Evolutionary conservation across 2,329 filamentous ascomycete species (phyloP), one percentile per base, ranked within the genome.

Genomic region (Curvularia eragrostidis): DNA sequence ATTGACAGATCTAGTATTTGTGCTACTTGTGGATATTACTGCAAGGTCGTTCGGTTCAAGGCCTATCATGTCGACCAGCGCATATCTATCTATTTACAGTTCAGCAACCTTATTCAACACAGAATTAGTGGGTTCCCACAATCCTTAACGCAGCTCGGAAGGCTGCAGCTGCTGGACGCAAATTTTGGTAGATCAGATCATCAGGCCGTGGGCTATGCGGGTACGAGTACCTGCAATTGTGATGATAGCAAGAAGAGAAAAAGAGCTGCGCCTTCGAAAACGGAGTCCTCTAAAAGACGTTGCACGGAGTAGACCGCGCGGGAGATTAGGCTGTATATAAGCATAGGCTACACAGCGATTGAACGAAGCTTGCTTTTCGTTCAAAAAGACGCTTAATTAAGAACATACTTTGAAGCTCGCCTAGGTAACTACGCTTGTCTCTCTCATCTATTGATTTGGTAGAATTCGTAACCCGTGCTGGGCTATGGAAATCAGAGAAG

Each of bases 61-160:
- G 54, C 59, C 10, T 39, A 59, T 36, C 24, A 57, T 56, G 10
- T 41, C 5, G n/a, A 61, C 46, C 21, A 65, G 43, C 36, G 8
- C 6, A 36, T 42, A 26, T 63, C 47, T 15, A 56, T 65, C 15
- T 59, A 54, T 19, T n/a, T 65, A 10, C 8, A 54, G 43, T 57
- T 63, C 18, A 56, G 52, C 43, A 3, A 15, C 44, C 36, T 43
- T 15, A 18, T 48, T 15, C 9, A 54, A 44, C 34, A 61, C 13
- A 55, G 36, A 52, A 63, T 64, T n/a, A 62, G 63, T 24, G 32
- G 61, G 44, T 66, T 66, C 54, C 59, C 41, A 8, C 36, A 64
- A 38, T 50, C 21, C 3, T 55, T 64, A 19, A 30, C 43, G 36
- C n/a, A 56, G 2, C 54, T 64, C 3, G 36, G 30, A 51, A 50